Conservation (phyloP, 306 rosid genomes). For the Herpetospermum pedunculosum region DNA sequence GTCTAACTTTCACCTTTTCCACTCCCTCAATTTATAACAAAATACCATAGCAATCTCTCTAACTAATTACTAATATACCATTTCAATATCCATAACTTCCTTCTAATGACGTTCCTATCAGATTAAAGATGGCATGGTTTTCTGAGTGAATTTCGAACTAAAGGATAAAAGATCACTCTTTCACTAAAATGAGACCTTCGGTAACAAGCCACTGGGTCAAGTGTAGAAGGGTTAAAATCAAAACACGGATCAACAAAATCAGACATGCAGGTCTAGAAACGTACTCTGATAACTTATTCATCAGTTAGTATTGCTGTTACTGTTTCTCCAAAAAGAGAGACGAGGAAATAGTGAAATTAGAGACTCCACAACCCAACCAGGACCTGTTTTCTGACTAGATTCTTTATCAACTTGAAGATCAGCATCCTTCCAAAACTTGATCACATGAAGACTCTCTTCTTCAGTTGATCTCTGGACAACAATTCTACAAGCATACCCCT, state of each 20-base stretch:
- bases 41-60: too few relatives aligned
- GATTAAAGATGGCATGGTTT: background rate
- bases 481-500: slow-evolving; percentile 74
- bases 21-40: too few relatives aligned
- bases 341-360: slow-evolving; percentile 36
- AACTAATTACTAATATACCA: too few relatives aligned
- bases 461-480: slow-evolving; percentile 81
- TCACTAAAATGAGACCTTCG: background rate
- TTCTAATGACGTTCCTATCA: too few relatives aligned
- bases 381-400: slow-evolving; percentile 18
- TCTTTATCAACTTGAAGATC: slow-evolving; percentile 23
- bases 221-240: background rate
- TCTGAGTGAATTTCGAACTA: background rate
- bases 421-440: slow-evolving; percentile 77
- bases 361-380: slow-evolving; percentile 23
- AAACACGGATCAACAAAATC: background rate
- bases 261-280: background rate
- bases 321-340: slow-evolving; percentile 27
- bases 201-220: background rate
- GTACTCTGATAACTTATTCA: slow-evolving; percentile 13
- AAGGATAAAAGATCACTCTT: background rate
- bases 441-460: slow-evolving; percentile 81
- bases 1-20: too few relatives aligned
- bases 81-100: too few relatives aligned
- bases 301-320: slow-evolving; percentile 18